These are phyloP conservation scores for Eucalyptus rudis DNA, from an alignment of 345 rosid genomes.

Conservation along the genomic window DNA sequence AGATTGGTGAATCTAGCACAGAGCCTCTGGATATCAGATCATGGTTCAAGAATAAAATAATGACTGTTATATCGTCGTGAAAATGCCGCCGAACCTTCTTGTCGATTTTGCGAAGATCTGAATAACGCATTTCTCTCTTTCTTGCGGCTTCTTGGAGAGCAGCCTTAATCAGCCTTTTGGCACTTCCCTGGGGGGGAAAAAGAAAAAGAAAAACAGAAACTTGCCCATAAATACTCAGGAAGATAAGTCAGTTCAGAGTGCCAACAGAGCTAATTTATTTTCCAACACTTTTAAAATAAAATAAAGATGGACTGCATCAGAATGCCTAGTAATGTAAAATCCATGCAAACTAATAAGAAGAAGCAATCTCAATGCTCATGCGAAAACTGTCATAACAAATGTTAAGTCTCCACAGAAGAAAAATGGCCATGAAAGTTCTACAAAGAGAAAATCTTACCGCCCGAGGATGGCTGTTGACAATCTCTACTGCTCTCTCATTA, in stretches of 20 bases:
- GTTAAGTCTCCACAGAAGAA: background rate
- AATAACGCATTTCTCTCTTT: conserved; percentile 82
- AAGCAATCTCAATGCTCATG: background rate
- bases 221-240: background rate
- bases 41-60: conserved; percentile 78
- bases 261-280: background rate
- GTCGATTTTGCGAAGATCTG: conserved; percentile 75
- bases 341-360: background rate
- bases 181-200: conserved; percentile 55
- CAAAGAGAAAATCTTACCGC: conserved; percentile 31
- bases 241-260: background rate
- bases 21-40: conserved; percentile 56
- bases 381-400: background rate
- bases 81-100: conserved; percentile 89
- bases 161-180: conserved; percentile 74
- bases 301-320: background rate
- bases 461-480: conserved; percentile 63
- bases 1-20: conserved; percentile 42
- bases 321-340: background rate
- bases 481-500: conserved; percentile 81
- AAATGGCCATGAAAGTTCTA: background rate
- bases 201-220: background rate
- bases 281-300: background rate
- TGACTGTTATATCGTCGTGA: conserved; percentile 86
- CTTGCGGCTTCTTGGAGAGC: conserved; percentile 89